A percentile compares a stretch with the other conserved stretches of the same genome.
These are phyloP conservation scores for Trichophyton mentagrophytes DNA, from an alignment of 2,329 filamentous ascomycete species.

Conservation along the genomic window DNA sequence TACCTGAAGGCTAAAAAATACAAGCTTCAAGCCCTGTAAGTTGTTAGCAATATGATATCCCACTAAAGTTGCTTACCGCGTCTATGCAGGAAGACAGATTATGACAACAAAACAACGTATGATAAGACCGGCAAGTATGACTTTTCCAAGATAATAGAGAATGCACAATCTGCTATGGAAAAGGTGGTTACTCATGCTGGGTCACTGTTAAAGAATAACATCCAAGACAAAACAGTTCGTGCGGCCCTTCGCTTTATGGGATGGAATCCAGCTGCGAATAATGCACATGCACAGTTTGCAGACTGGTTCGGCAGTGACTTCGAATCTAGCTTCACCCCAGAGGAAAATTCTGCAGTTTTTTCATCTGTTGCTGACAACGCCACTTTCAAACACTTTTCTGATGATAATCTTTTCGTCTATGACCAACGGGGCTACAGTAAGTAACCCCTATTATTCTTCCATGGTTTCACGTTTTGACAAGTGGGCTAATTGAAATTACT, in stretches of 20 bases:
- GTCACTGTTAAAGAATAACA: constrained; percentile 43
- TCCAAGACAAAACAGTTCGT: constrained; percentile 50
- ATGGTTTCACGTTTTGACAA: background rate
- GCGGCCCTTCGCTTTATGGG: constrained; percentile 47
- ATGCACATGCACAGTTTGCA: constrained; percentile 45
- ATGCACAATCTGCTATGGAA: constrained; percentile 38
- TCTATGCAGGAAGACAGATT: constrained; percentile 46
- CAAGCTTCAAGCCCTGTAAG: constrained; percentile 17
- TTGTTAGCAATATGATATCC: background rate
- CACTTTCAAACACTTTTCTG: constrained; percentile 50
- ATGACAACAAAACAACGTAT: constrained; percentile 46
- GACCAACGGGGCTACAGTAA: constrained; percentile 50
- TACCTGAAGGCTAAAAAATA: constrained; percentile 41
- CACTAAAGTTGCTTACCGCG: constrained; percentile 22
- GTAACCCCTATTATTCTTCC: background rate
- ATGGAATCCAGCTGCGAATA: constrained; percentile 45
- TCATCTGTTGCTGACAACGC: constrained; percentile 47
- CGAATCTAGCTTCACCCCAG: constrained; percentile 47
- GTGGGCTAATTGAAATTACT: background rate
- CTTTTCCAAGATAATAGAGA: constrained; percentile 39
- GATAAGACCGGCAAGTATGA: constrained; percentile 44
- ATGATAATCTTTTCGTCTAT: constrained; percentile 48
- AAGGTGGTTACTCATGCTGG: constrained; percentile 43
- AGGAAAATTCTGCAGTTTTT: constrained; percentile 44
- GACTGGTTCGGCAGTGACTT: constrained; percentile 52